Evolutionary conservation across 2,329 filamentous ascomycete species (phyloP), one percentile per base, ranked within the genome.

Genomic region (Stylonectria norvegica): DNA sequence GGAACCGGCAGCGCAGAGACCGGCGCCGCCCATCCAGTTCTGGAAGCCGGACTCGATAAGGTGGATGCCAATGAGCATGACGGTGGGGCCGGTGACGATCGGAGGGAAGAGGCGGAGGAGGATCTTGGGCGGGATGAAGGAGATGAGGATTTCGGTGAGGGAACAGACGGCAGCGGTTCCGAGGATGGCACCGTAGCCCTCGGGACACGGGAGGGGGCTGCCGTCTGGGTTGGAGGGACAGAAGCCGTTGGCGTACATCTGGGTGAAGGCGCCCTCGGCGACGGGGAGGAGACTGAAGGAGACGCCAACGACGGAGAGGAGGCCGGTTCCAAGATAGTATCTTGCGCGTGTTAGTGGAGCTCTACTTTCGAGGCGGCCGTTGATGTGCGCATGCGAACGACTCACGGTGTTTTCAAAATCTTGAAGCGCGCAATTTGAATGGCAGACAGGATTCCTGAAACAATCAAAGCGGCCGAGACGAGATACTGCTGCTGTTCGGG

Each of bases 361-460:
- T n/a, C n/a, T n/a, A n/a, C n/a, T n/a, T 17, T 32, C 30, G 7
- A 8, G 30, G 10, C 30, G 8, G 28, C 23, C 17, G 14, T 6
- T 22, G 22, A 25, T 20, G 14, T n/a, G n/a, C n/a, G n/a, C n/a
- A n/a, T n/a, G n/a, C n/a, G 14, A 1, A 7, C 7, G 8, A 62
- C 71, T 53, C 53, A 77, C 64, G 71, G 70, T 1, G 86, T 87
- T 49, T 76, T 78, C 50, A 72, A 77, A 52, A 93, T 80, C 52
- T 83, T 84, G 45, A 93, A 84, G 5, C 85, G 73, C 0, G 84
- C 86, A 50, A 93, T 90, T 57, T 94, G 87, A 14, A 93, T 70
- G 5, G 78, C 70, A 1, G 85, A 88, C 17, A 91, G 72, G 29
- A 88, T 72, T 19, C 86, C 87, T 3, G 84, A 87, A 4, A 90